Evolutionary conservation across 306 rosid genomes (phyloP).

Genomic region (Cucurbita moschata): DNA sequence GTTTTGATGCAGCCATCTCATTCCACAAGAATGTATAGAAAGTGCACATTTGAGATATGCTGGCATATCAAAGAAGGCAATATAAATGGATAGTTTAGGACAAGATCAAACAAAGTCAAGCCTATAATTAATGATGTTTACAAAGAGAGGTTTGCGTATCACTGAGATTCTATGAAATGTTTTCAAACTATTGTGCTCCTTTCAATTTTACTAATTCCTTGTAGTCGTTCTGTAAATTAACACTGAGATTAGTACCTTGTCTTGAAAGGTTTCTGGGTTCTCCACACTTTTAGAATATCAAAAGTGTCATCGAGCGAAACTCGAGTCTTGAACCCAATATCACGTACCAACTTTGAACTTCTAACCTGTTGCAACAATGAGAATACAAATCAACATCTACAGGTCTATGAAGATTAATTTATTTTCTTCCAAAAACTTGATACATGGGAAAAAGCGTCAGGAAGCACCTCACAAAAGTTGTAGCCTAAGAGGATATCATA

Average conservation of each 20-base stretch:
- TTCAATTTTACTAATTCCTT: not conserved
- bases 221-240: not conserved
- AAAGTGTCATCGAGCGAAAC: slow-evolving; percentile 53
- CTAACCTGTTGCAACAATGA: slow-evolving; percentile 47
- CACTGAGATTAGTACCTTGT: slow-evolving; percentile 41
- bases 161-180: not conserved
- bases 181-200: not conserved
- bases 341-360: slow-evolving; percentile 42
- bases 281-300: slow-evolving; percentile 52
- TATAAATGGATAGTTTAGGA: not conserved
- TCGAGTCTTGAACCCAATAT: slow-evolving; percentile 67
- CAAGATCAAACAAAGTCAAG: not conserved
- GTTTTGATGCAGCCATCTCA: slow-evolving; percentile 54
- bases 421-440: not conserved
- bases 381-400: not conserved
- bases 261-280: slow-evolving; percentile 32
- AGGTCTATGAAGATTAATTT: not conserved
- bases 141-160: not conserved
- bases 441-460: not conserved
- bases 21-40: slow-evolving; percentile 66
- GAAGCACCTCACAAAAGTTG: not conserved
- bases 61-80: slow-evolving; percentile 16
- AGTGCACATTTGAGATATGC: slow-evolving; percentile 67
- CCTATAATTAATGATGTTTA: not conserved
- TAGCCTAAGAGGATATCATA: not conserved